Conservation (phyloP, 2,329 filamentous ascomycete species). For the Fusarium irregulare region DNA sequence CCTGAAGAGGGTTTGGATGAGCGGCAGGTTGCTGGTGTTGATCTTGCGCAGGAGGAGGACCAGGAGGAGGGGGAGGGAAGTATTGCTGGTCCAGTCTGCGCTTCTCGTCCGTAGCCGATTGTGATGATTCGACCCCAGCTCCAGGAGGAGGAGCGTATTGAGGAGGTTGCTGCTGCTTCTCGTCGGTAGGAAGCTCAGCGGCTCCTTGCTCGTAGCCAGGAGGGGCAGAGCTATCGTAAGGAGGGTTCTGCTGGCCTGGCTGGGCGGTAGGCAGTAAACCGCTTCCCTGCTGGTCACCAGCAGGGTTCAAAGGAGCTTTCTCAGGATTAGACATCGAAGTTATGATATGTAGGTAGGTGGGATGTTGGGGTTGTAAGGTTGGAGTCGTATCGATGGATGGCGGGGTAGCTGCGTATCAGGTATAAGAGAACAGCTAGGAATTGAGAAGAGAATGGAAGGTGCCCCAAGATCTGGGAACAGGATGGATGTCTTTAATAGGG, state of each 20-base stretch:
- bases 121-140: conserved; percentile 1
- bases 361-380: conserved; percentile 16
- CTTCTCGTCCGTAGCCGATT: conserved; percentile 24
- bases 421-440: conserved; percentile 22
- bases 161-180: conserved; percentile 29
- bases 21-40: conserved; percentile 28
- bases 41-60: conserved; percentile 38
- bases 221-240: conserved; percentile 27
- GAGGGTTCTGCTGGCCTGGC: conserved; percentile 31
- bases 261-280: conserved; percentile 28
- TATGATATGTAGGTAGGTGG: not conserved
- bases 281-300: conserved; percentile 30
- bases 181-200: conserved; percentile 31
- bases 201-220: conserved; percentile 29
- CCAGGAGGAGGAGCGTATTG: conserved; percentile 15
- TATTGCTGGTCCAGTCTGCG: conserved; percentile 34
- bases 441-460: not conserved
- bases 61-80: conserved; percentile 45
- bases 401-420: conserved; percentile 32
- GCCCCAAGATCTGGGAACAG: not conserved
- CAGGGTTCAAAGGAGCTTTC: conserved; percentile 34
- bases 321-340: conserved; percentile 37
- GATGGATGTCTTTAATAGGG: conserved; percentile 30
- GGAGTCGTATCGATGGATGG: conserved; percentile 24
- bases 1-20: conserved; percentile 40